These are phyloP conservation scores for Cercospora zeina DNA, from an alignment of 2,329 filamentous ascomycete genomes.

Conservation along the genomic window DNA sequence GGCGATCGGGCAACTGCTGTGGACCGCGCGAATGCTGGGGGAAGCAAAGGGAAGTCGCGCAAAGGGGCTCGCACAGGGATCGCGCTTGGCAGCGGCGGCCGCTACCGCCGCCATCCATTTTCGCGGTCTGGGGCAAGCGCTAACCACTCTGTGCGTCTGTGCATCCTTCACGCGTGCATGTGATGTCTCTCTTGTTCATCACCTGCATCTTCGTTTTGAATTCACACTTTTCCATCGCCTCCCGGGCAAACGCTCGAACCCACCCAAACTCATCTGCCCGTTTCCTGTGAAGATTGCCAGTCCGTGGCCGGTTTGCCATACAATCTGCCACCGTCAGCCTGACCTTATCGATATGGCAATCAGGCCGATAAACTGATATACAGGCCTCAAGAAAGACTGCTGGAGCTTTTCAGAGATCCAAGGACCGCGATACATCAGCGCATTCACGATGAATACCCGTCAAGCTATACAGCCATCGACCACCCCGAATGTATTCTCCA, in stretches of 20 bases:
- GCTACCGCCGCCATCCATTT: constrained; percentile 12
- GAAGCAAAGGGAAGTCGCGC: constrained; percentile 23
- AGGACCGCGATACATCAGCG: background rate
- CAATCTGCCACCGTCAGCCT: background rate
- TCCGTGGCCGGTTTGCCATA: background rate
- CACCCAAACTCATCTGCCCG: background rate
- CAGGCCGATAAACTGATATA: background rate
- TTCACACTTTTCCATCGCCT: background rate
- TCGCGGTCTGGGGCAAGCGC: constrained; percentile 5
- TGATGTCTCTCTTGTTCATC: constrained; percentile 10
- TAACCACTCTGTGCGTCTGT: constrained; percentile 9
- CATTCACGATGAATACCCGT: constrained; percentile 77
- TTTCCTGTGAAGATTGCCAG: background rate
- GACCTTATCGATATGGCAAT: constrained; percentile 3
- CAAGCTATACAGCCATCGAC: constrained; percentile 77
- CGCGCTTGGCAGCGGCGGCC: constrained; percentile 13
- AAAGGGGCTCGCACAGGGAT: constrained; percentile 26
- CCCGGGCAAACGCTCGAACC: background rate
- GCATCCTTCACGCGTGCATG: constrained; percentile 8
- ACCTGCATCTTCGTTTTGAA: background rate
- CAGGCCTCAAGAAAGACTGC: background rate
- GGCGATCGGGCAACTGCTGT: constrained; percentile 14
- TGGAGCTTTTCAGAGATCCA: background rate
- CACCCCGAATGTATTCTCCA: constrained; percentile 74
- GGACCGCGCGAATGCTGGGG: constrained; percentile 25